phyloP scores from a whole-genome alignment of 2,329 filamentous ascomycete genomes.

The Bipolaris gigantea region DNA sequence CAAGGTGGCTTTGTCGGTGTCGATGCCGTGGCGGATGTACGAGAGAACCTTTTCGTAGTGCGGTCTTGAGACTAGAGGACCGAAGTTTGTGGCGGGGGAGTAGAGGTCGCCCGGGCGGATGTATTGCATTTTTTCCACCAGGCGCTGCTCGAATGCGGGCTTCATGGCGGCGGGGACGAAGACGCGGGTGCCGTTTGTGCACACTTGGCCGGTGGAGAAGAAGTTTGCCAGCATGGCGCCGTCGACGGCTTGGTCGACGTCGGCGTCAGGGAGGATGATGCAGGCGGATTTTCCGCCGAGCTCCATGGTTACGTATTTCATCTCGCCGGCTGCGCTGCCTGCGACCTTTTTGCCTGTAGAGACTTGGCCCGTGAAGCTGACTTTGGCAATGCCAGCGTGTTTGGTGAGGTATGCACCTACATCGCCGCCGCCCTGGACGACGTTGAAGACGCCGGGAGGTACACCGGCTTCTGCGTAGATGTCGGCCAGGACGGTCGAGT shows the following conservation, averaged over 20 bases:
- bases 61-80: conserved; percentile 73
- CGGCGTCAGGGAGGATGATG: conserved; percentile 77
- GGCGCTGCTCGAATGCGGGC: conserved; percentile 65
- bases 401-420: conserved; percentile 75
- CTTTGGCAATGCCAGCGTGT: conserved; percentile 76
- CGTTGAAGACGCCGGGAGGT: conserved; percentile 82
- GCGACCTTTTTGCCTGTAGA: conserved; percentile 82
- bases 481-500: conserved; percentile 72
- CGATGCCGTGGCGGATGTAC: conserved; percentile 76
- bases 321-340: conserved; percentile 69
- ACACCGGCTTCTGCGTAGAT: conserved; percentile 79
- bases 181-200: conserved; percentile 88
- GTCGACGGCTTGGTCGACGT: conserved; percentile 78
- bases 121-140: conserved; percentile 70
- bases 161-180: conserved; percentile 74
- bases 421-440: conserved; percentile 77
- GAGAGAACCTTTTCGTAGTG: conserved; percentile 77
- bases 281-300: conserved; percentile 84
- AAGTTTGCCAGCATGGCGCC: conserved; percentile 94
- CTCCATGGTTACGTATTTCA: conserved; percentile 94
- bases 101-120: conserved; percentile 74
- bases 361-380: conserved; percentile 88
- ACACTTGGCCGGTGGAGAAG: conserved; percentile 87
- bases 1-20: conserved; percentile 72
- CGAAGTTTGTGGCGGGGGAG: conserved; percentile 76